These are phyloP conservation scores for Cerioporus squamosus DNA, from an alignment of 1,284 basidiomycete species.

Conservation along the genomic window DNA sequence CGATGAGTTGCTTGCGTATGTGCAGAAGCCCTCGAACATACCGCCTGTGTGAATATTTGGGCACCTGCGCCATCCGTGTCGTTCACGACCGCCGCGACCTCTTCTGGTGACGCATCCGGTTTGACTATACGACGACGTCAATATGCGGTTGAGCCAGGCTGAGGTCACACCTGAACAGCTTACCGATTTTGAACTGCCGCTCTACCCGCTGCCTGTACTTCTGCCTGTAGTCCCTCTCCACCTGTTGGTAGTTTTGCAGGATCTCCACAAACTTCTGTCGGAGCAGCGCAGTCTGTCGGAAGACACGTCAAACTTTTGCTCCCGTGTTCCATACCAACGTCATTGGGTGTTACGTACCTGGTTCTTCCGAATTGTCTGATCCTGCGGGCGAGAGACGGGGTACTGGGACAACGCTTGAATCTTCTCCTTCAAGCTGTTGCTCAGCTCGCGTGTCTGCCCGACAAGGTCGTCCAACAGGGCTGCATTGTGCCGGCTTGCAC, in stretches of 20 bases:
- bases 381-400: conserved; percentile 43
- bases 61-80: conserved; percentile 61
- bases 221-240: conserved; percentile 85
- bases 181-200: conserved; percentile 88
- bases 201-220: conserved; percentile 87
- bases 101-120: conserved; percentile 86
- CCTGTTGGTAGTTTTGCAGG: conserved; percentile 77
- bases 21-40: conserved; percentile 44
- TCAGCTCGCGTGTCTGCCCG: conserved; percentile 64
- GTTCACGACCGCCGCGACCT: conserved; percentile 78
- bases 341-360: conserved; percentile 51
- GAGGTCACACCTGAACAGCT: conserved; percentile 17
- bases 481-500: conserved; percentile 46
- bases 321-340: background rate
- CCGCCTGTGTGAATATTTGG: conserved; percentile 89
- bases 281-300: conserved; percentile 52
- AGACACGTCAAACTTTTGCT: background rate
- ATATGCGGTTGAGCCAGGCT: background rate
- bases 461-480: conserved; percentile 61
- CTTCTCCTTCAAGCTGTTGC: conserved; percentile 64
- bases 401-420: conserved; percentile 59
- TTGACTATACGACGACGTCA: conserved; percentile 59
- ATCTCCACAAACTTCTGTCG: conserved; percentile 70
- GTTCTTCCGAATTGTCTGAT: conserved; percentile 70
- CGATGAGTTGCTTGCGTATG: background rate